These are phyloP conservation scores for Xylaria cubensis DNA, from an alignment of 495 filamentous ascomycete genomes.

Conservation along the genomic window DNA sequence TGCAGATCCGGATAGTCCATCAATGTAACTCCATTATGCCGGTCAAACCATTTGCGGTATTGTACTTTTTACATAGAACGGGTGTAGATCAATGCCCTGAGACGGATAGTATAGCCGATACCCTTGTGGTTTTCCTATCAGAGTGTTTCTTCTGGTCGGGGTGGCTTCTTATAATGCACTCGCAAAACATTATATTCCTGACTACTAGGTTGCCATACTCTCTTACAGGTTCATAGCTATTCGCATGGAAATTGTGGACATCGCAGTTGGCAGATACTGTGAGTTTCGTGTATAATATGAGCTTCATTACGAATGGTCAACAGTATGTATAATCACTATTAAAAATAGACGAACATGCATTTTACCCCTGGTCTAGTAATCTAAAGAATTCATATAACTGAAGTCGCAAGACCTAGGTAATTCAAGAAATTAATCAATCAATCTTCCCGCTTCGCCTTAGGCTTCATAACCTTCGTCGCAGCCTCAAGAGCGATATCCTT, in stretches of 20 bases:
- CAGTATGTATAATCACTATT: background rate
- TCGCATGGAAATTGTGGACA: background rate
- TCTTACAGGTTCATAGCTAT: background rate
- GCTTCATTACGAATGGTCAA: background rate
- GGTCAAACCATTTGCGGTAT: background rate
- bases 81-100: background rate
- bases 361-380: background rate
- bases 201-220: background rate
- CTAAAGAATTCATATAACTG: background rate
- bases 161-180: background rate
- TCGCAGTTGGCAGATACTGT: background rate
- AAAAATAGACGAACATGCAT: background rate
- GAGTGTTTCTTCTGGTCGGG: background rate
- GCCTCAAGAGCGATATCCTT: slow-evolving; percentile 61
- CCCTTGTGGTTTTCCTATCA: background rate
- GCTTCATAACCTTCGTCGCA: slow-evolving; percentile 37
- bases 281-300: background rate
- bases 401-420: background rate
- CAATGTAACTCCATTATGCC: background rate
- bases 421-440: background rate
- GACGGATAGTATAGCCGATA: background rate
- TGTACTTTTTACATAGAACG: background rate
- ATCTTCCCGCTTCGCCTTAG: slow-evolving; percentile 30
- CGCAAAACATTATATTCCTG: background rate
- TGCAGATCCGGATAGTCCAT: background rate